Conservation (phyloP, 208 protist genomes). For the Wallacemonas collosoma region DNA sequence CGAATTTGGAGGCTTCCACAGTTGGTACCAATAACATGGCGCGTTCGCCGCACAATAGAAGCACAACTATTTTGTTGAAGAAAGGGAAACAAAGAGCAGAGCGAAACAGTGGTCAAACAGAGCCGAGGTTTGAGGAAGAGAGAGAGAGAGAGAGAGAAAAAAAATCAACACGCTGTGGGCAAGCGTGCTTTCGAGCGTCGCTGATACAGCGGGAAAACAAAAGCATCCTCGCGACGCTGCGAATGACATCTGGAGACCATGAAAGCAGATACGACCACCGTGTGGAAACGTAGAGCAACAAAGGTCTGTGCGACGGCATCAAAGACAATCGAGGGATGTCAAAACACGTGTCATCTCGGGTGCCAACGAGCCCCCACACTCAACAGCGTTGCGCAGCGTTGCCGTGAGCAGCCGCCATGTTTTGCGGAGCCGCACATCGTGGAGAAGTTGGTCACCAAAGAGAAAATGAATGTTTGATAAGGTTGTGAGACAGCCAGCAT, state of each 20-base stretch:
- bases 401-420: slow-evolving; percentile 9
- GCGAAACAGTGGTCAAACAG: no score
- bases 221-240: no score
- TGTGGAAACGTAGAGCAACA: neutral
- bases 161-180: slow-evolving; percentile 1
- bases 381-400: slow-evolving; percentile 13
- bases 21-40: no score
- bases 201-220: neutral
- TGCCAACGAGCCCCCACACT: neutral
- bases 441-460: slow-evolving; percentile 1
- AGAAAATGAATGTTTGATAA: slow-evolving; percentile 1
- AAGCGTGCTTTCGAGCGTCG: neutral
- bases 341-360: neutral
- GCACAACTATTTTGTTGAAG: no score
- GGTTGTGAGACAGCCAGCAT: neutral
- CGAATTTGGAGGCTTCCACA: no score
- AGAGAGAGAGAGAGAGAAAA: slow-evolving; percentile 7
- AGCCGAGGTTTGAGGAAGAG: neutral
- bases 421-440: slow-evolving; percentile 2
- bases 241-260: neutral
- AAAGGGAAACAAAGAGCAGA: no score
- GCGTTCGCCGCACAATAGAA: no score
- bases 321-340: slow-evolving; percentile 5
- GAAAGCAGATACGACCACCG: neutral
- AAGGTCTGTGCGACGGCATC: neutral